Conservation (phyloP, 805 yeast genomes). For the Myxozyma udenii region DNA sequence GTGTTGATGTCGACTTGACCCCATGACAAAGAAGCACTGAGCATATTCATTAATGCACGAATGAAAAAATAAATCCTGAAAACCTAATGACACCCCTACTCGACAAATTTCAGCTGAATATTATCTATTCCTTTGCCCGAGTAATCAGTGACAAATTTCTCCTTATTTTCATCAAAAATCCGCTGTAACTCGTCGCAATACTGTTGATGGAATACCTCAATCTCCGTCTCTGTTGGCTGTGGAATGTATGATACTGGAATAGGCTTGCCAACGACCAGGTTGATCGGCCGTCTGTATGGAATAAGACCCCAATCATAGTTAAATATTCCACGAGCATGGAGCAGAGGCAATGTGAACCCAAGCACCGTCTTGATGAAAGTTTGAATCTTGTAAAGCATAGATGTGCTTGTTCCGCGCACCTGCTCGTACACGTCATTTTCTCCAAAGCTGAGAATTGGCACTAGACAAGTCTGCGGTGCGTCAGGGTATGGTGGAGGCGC, state of each 20-base stretch:
- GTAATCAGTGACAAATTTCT: constrained; percentile 39
- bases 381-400: constrained; percentile 58
- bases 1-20: too few relatives aligned
- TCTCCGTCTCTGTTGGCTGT: constrained; percentile 47
- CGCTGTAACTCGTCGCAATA: constrained; percentile 63
- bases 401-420: constrained; percentile 44
- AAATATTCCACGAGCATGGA: constrained; percentile 88
- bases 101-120: constrained; percentile 24
- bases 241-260: constrained; percentile 47
- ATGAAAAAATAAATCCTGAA: neutral
- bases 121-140: constrained; percentile 23
- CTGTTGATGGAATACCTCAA: constrained; percentile 67
- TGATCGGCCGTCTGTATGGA: constrained; percentile 78
- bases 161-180: constrained; percentile 66
- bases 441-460: constrained; percentile 89
- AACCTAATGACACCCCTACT: constrained; percentile 8
- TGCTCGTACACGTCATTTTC: constrained; percentile 67
- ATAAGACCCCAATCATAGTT: constrained; percentile 88
- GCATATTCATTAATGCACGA: neutral
- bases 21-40: too few relatives aligned
- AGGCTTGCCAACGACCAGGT: constrained; percentile 54
- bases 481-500: constrained; percentile 41
- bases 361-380: constrained; percentile 63
- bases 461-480: constrained; percentile 58
- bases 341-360: constrained; percentile 86